Evolutionary conservation across 139 green algal genomes (phyloP).

Genomic region (Chlorella sorokiniana): DNA sequence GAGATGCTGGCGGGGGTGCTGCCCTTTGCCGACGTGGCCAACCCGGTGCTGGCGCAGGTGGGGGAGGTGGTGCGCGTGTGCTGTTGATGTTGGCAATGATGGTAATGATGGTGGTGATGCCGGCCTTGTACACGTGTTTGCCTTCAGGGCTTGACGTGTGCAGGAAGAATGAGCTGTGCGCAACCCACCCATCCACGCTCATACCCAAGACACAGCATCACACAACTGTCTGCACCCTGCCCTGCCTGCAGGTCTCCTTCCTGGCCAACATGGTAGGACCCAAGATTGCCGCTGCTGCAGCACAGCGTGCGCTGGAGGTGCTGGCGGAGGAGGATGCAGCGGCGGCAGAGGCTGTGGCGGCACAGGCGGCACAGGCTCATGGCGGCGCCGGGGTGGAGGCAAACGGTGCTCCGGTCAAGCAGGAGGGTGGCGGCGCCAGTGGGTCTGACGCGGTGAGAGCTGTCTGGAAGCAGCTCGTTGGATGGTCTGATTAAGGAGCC

Average conservation of each 20-base stretch:
- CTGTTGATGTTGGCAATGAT: not conserved
- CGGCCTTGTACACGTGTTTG: too few species aligned
- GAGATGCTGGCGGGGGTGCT: conserved; percentile 19
- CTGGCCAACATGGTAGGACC: conserved; percentile 81
- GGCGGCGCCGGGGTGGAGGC: not conserved
- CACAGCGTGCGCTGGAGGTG: conserved; percentile 79
- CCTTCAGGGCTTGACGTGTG: too few species aligned
- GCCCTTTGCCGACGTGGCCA: conserved; percentile 81
- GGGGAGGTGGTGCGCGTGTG: not conserved
- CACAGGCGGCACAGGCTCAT: not conserved
- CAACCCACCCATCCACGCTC: not conserved
- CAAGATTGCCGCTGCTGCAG: conserved; percentile 82
- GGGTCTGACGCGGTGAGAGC: too few species aligned
- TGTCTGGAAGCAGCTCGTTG: too few species aligned
- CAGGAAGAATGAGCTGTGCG: not conserved
- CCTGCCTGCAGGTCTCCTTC: conserved; percentile 62
- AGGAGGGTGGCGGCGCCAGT: too few species aligned
- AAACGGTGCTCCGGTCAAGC: not conserved
- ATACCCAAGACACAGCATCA: not conserved
- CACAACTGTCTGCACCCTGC: not conserved
- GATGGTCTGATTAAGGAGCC: too few species aligned
- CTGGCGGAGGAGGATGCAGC: conserved; percentile 64
- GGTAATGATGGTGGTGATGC: too few species aligned
- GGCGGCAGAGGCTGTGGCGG: conserved; percentile 19
- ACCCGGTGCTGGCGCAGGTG: conserved; percentile 89